A percentile compares a stretch with the other conserved stretches of the same genome.
These are phyloP conservation scores for Cladophialophora yegresii DNA, from an alignment of 2,329 filamentous ascomycete genomes.

Conservation along the genomic window DNA sequence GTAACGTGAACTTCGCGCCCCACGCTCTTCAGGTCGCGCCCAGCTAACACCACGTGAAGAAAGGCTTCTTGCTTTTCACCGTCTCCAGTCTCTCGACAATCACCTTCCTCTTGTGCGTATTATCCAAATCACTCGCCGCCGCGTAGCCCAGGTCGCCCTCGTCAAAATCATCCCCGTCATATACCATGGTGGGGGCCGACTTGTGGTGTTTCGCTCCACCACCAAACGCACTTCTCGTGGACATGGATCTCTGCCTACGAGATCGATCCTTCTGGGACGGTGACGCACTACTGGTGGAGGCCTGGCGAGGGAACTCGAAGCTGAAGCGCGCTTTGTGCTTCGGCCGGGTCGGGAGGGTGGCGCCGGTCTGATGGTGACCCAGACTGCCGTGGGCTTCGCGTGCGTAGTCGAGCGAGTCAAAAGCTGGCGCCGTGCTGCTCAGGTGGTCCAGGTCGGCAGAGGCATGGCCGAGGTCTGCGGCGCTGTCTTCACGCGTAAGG, in stretches of 20 bases:
- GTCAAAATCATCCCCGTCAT: slow-evolving; percentile 64
- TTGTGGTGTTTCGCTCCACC: slow-evolving; percentile 19
- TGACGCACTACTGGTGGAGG: slow-evolving; percentile 66
- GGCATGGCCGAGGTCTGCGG: slow-evolving; percentile 42
- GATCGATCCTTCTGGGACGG: slow-evolving; percentile 9
- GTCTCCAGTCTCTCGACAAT: slow-evolving; percentile 96
- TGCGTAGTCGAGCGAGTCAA: slow-evolving; percentile 28
- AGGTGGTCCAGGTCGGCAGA: slow-evolving; percentile 36
- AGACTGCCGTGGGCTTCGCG: slow-evolving; percentile 41
- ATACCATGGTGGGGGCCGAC: slow-evolving; percentile 21
- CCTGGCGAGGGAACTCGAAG: slow-evolving; percentile 54
- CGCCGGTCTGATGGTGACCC: slow-evolving; percentile 38
- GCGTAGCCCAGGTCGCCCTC: slow-evolving; percentile 94
- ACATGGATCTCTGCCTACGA: slow-evolving; percentile 31
- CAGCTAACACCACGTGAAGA: slow-evolving; percentile 59
- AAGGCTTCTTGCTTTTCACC: slow-evolving; percentile 91
- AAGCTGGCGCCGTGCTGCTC: slow-evolving; percentile 41
- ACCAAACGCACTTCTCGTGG: slow-evolving; percentile 28
- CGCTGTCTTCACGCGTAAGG: slow-evolving; percentile 52
- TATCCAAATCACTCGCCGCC: slow-evolving; percentile 87
- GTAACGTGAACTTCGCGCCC: too few relatives aligned
- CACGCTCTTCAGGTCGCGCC: too few relatives aligned
- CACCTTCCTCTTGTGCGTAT: slow-evolving; percentile 80
- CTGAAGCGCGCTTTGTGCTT: slow-evolving; percentile 37
- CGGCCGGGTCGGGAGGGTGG: slow-evolving; percentile 44